Conservation (phyloP, 257 asterid species). For the Leptodermis oblonga region DNA sequence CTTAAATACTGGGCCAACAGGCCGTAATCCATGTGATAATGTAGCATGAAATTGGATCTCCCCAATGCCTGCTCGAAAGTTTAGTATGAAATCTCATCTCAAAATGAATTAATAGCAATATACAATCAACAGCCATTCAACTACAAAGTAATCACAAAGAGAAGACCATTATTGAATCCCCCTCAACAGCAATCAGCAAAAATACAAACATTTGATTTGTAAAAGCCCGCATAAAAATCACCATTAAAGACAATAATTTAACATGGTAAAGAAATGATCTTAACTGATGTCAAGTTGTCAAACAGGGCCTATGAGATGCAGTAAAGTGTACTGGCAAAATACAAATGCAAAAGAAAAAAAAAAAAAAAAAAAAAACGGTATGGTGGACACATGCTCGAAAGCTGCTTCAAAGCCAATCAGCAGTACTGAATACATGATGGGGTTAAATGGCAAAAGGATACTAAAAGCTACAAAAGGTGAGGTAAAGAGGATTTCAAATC, state of each 20-base stretch:
- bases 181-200: background rate
- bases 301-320: background rate
- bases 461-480: no score
- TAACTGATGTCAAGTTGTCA: no score
- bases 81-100: background rate
- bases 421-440: no score
- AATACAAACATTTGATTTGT: background rate
- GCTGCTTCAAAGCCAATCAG: background rate
- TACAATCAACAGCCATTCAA: background rate
- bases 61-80: slow-evolving; percentile 50
- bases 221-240: background rate
- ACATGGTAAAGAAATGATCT: background rate
- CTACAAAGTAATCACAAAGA: background rate
- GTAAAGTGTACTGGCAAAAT: background rate
- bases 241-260: background rate
- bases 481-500: no score
- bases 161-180: no score
- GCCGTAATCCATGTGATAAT: slow-evolving; percentile 65
- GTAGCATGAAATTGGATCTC: slow-evolving; percentile 66
- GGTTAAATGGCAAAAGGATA: no score
- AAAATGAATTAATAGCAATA: background rate
- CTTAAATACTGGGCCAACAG: slow-evolving; percentile 62
- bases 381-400: background rate
- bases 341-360: background rate
- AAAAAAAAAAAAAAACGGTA: background rate